Conservation (phyloP, 306 rosid genomes). For the Fragaria nilgerrensis region DNA sequence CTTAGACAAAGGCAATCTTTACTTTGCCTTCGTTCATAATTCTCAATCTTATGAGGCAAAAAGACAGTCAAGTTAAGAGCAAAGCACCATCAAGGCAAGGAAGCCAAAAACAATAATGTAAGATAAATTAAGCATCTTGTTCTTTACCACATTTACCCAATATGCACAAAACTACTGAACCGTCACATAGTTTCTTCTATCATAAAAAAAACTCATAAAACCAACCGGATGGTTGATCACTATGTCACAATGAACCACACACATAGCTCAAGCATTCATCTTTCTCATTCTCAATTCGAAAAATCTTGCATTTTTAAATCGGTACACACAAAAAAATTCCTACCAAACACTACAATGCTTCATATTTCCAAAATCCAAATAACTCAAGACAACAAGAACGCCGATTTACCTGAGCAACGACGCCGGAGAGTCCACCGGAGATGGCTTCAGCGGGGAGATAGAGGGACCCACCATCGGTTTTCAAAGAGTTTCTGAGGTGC, state of each 20-base stretch:
- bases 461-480: constrained; percentile 39
- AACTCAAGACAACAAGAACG: not conserved
- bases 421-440: constrained; percentile 71
- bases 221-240: not conserved
- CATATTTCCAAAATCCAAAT: not conserved
- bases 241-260: not conserved
- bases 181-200: not conserved
- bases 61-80: no score
- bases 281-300: not conserved
- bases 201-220: not conserved
- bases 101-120: constrained; percentile 1
- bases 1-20: not conserved
- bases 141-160: no score
- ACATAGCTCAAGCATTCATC: not conserved
- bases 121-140: not conserved
- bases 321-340: no score
- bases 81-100: not conserved
- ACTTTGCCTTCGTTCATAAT: not conserved
- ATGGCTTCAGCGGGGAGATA: constrained; percentile 56
- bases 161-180: not conserved
- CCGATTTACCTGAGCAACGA: constrained; percentile 67
- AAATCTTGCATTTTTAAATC: not conserved
- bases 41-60: no score
- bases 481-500: constrained; percentile 40
- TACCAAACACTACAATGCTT: not conserved